Evolutionary conservation across 2,329 filamentous ascomycete genomes (phyloP).

Genomic region (Amphichorda felina): DNA sequence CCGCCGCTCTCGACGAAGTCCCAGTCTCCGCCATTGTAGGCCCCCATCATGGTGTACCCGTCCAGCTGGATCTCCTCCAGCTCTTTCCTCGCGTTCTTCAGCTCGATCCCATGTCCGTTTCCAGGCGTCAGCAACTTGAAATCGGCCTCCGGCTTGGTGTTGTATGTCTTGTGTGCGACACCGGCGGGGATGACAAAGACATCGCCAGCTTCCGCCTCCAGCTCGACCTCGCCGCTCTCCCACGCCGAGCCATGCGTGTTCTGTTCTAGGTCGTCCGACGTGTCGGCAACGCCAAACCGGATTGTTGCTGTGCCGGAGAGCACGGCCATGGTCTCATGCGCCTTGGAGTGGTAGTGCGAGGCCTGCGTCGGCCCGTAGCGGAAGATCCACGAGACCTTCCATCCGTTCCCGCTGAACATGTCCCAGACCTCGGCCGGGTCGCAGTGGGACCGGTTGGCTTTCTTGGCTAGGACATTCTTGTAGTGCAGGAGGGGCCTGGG

Average conservation of each 20-base stretch:
- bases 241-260: slow-evolving; percentile 20
- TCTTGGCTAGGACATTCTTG: slow-evolving; percentile 22
- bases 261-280: slow-evolving; percentile 18
- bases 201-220: slow-evolving; percentile 34
- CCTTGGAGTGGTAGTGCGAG: slow-evolving; percentile 40
- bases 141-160: slow-evolving; percentile 15
- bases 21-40: slow-evolving; percentile 31
- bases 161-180: slow-evolving; percentile 36
- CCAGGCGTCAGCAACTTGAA: slow-evolving; percentile 29
- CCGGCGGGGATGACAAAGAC: slow-evolving; percentile 46
- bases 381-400: slow-evolving; percentile 40
- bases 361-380: slow-evolving; percentile 38
- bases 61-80: slow-evolving; percentile 20
- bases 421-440: slow-evolving; percentile 20
- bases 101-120: slow-evolving; percentile 18
- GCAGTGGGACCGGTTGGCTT: slow-evolving; percentile 19
- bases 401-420: slow-evolving; percentile 31
- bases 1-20: slow-evolving; percentile 22
- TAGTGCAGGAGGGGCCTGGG: slow-evolving; percentile 38
- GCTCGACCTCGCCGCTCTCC: slow-evolving; percentile 32
- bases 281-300: slow-evolving; percentile 37
- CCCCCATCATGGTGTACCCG: slow-evolving; percentile 20
- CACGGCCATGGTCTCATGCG: slow-evolving; percentile 43
- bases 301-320: slow-evolving; percentile 35
- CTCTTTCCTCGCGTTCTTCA: slow-evolving; percentile 17